These are phyloP conservation scores for Alternaria conjuncta DNA, from an alignment of 2,329 filamentous ascomycete species.

Conservation along the genomic window DNA sequence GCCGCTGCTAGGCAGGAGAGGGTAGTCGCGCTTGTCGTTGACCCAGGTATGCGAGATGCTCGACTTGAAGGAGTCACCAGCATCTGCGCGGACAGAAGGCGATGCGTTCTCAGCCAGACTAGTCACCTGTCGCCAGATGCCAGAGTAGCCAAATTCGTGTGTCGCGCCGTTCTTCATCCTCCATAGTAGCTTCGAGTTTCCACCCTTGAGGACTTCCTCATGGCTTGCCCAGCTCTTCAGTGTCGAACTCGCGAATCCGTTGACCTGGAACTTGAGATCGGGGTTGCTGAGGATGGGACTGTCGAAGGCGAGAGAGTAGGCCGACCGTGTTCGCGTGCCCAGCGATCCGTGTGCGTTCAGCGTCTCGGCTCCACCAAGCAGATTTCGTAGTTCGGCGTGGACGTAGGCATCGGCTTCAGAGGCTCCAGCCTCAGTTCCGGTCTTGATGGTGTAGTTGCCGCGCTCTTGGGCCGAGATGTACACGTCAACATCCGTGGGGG, in stretches of 20 bases:
- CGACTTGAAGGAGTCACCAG: slow-evolving; percentile 90
- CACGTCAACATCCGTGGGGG: slow-evolving; percentile 80
- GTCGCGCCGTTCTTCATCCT: slow-evolving; percentile 66
- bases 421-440: slow-evolving; percentile 92
- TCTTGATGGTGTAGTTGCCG: slow-evolving; percentile 85
- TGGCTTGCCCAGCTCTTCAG: slow-evolving; percentile 94
- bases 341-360: slow-evolving; percentile 85
- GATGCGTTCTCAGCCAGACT: slow-evolving; percentile 77
- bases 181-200: slow-evolving; percentile 78
- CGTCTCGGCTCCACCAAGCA: slow-evolving; percentile 92
- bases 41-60: slow-evolving; percentile 82
- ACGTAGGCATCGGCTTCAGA: slow-evolving; percentile 93
- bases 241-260: slow-evolving; percentile 81
- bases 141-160: slow-evolving; percentile 81
- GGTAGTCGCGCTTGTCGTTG: slow-evolving; percentile 81
- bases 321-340: slow-evolving; percentile 87
- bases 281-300: slow-evolving; percentile 85
- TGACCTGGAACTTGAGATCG: slow-evolving; percentile 77
- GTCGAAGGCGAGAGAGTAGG: slow-evolving; percentile 86
- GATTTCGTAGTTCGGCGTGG: slow-evolving; percentile 84
- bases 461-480: slow-evolving; percentile 80
- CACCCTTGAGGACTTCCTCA: slow-evolving; percentile 85
- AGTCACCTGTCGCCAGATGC: slow-evolving; percentile 88
- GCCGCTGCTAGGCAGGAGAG: slow-evolving; percentile 81
- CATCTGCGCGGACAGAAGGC: slow-evolving; percentile 80